Evolutionary conservation across 257 asterid species (phyloP).

Genomic region (Asclepias syriaca): DNA sequence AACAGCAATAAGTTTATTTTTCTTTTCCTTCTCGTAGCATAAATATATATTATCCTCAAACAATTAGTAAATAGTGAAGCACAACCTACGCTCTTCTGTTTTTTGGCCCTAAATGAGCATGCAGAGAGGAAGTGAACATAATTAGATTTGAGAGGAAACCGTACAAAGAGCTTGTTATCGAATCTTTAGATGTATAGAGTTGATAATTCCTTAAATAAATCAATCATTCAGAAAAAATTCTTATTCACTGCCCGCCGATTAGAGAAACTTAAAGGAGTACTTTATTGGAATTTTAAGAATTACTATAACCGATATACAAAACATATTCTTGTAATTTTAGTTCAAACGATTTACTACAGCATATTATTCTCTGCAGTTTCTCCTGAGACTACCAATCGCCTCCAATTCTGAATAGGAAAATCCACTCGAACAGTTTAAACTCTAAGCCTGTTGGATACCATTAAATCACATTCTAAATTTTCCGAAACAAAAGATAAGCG

Average conservation of each 20-base stretch:
- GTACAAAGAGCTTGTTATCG: background rate
- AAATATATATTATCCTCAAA: background rate
- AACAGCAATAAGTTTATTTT: background rate
- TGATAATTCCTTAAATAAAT: background rate
- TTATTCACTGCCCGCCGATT: too few relatives aligned
- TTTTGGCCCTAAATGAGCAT: background rate
- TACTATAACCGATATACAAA: too few relatives aligned
- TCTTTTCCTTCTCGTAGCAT: background rate
- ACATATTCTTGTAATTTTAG: too few relatives aligned
- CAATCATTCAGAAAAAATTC: background rate
- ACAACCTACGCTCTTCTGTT: background rate
- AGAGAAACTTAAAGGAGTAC: too few relatives aligned
- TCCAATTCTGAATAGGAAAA: background rate
- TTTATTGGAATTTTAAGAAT: too few relatives aligned
- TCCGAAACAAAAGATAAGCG: background rate
- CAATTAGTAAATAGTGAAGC: background rate
- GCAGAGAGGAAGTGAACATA: background rate
- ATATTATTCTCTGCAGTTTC: too few relatives aligned
- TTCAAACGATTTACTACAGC: too few relatives aligned
- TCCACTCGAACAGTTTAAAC: background rate
- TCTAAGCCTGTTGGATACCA: background rate
- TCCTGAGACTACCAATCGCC: too few relatives aligned
- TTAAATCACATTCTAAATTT: background rate
- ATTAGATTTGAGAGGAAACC: background rate
- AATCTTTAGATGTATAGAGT: background rate